Base-by-base conservation (phyloP, 169 alveolate species). In the Plasmodium billcollinsi region DNA sequence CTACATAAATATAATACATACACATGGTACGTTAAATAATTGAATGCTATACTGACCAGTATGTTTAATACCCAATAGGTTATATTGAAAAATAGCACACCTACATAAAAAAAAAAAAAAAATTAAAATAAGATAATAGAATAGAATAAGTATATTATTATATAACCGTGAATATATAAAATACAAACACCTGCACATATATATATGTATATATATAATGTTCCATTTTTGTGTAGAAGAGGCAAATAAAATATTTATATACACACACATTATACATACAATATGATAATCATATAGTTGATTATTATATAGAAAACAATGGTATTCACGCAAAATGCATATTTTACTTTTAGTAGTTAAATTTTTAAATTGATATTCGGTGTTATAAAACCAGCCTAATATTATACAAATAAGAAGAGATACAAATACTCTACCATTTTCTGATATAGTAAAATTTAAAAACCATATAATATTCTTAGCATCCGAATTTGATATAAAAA, bases 391-490 rank as follows among this genome's bases (percentile, higher is more conserved):
- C 89, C 89, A 78, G 8, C 92, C 92, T 18, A 73, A 29, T 29
- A 69, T 71, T 20, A 73, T 33, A 7, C 88, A 85, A 0, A 73
- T 70, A 20, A 62, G 56, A 33, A 94, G 88, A 14, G 93, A 92
- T 56, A 91, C 93, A 73, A 92, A 89, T 15, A 90, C 90, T 4
- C 96, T 52, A 2, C 95, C 96, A 47, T 92, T 73, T 62, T 94
- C 96, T n/a, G 95, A 94, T 33, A 94, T 89, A 2, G 96, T 94
- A 11, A 93, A 88, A 29, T 92, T 93, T 12, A 94, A 56, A 65
- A 94, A 94, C 96, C 96, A 94, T 15, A 94, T 91, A 50, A 94
- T 74, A 43, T 74, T 56, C 88, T 92, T 94, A 12, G 95, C 85
- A 39, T 58, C 58, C 21, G 83, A 65, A 18, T 69, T 86, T 4